Base-by-base conservation (phyloP, 1,139 yeast species). In the Barnettozyma hawaiiensis region DNA sequence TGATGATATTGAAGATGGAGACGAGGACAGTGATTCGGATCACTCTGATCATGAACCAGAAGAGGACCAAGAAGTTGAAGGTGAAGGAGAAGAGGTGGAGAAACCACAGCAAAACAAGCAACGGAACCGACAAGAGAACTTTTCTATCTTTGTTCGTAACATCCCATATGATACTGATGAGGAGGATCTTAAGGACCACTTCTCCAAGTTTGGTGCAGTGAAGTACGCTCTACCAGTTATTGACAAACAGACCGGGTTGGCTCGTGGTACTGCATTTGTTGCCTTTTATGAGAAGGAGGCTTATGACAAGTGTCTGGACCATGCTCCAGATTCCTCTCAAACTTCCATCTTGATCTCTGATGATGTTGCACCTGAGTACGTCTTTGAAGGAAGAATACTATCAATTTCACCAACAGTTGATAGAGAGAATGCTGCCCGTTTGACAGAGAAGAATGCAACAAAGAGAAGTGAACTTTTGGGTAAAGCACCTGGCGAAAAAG, bases 251-350 rank as follows among this genome's bases (percentile, higher is more conserved):
- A 81, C 96, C 3, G 95, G 95, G 5, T 69, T 86, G 47, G 89
- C 98, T 10, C 85, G 75, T 61, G 99, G 99, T 44, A 84, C 96
- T 1, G 99, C 97, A 0, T 92, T 92, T 61, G 96, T 92, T 35
- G 96, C 96, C 0, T 92, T 92, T 60, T 64, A 61, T 42, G 69
- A 73, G 27, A 78, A 76, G 47, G 78, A 72, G 5, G 77, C 85
- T 3, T 85, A 78, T 55, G 70, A 72, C 26, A 73, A 74, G 42
- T 92, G 97, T 65, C 64, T 90, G 33, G 71, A 71, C 5, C 73
- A 78, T 54, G 96, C 97, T 0, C 97, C 97, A 27, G 73, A 76
- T 26, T 73, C 78, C n/a, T 77, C 81, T 10, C 69, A 87, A 2
- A 76, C 90, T 2, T 86, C 97, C 2, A 67, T 92, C 54, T 73